Conservation (phyloP, 352 stramenopile genomes). For the Globisporangium megalacanthum region DNA sequence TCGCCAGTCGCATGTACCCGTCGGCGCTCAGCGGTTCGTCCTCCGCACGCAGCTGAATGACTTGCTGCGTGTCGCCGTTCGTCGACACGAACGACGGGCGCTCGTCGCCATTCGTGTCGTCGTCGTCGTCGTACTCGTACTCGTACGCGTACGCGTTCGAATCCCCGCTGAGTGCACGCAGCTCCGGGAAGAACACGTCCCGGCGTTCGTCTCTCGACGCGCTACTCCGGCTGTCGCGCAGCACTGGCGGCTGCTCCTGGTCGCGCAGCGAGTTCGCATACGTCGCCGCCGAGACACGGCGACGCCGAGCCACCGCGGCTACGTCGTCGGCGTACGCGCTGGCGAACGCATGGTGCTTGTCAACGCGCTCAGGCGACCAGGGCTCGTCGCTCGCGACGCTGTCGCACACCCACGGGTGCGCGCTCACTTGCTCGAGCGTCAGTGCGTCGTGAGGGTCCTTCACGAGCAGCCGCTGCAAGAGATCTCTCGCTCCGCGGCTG, state of each 20-base stretch:
- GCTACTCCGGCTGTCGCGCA: constrained; percentile 2
- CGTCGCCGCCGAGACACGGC: constrained; percentile 15
- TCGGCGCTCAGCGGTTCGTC: constrained; percentile 54
- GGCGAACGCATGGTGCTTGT: constrained; percentile 38
- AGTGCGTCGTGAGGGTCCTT: constrained; percentile 43
- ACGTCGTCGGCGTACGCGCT: constrained; percentile 39
- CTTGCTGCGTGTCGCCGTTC: constrained; percentile 25
- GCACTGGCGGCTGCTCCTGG: not conserved
- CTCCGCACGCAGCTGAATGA: constrained; percentile 4
- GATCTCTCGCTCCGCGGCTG: constrained; percentile 63
- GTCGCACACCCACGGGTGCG: constrained; percentile 63
- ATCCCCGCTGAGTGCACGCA: not conserved
- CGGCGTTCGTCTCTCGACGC: constrained; percentile 9
- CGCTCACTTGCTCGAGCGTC: constrained; percentile 49
- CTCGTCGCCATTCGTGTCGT: constrained; percentile 11
- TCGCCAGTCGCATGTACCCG: constrained; percentile 74
- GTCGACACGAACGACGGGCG: constrained; percentile 76
- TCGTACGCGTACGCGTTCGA: not conserved
- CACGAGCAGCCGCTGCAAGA: constrained; percentile 51
- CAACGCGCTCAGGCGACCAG: constrained; percentile 41
- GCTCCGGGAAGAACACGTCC: constrained; percentile 1
- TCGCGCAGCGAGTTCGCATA: constrained; percentile 12
- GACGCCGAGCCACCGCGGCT: constrained; percentile 19
- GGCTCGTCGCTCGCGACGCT: constrained; percentile 34
- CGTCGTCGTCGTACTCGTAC: constrained; percentile 9